phyloP scores from a whole-genome alignment of 805 yeast genomes.

The Saccharomycopsis selenospora region DNA sequence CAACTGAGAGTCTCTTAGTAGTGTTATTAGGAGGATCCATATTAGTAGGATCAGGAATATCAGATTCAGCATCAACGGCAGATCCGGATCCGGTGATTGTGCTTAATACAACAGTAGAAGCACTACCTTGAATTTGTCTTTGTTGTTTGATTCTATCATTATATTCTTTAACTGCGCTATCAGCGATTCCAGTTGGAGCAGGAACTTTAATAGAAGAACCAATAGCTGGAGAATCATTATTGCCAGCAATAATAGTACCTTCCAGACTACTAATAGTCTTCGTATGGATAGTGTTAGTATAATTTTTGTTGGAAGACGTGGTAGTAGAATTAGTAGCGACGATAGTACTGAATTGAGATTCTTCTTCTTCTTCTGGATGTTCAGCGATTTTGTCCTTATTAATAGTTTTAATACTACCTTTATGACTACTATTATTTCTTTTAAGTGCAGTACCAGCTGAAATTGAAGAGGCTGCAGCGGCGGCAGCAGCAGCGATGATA shows the following conservation, averaged over 20 bases:
- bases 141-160: conserved; percentile 1
- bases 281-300: no score
- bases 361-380: neutral
- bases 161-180: neutral
- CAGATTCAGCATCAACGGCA: neutral
- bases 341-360: neutral
- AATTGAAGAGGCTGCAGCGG: neutral
- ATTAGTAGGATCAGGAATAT: no score
- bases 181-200: no score
- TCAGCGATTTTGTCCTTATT: neutral
- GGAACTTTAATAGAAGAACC: no score
- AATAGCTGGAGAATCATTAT: no score
- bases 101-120: neutral
- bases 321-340: neutral
- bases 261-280: no score
- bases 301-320: no score
- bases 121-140: neutral
- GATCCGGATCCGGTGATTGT: neutral
- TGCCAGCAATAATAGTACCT: no score
- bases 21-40: no score
- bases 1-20: neutral
- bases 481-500: neutral
- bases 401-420: neutral
- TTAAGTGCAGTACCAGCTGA: neutral
- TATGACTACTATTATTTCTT: neutral